Base-by-base conservation (phyloP, 768 basidiomycete genomes). In the Clavaria fumosa region DNA sequence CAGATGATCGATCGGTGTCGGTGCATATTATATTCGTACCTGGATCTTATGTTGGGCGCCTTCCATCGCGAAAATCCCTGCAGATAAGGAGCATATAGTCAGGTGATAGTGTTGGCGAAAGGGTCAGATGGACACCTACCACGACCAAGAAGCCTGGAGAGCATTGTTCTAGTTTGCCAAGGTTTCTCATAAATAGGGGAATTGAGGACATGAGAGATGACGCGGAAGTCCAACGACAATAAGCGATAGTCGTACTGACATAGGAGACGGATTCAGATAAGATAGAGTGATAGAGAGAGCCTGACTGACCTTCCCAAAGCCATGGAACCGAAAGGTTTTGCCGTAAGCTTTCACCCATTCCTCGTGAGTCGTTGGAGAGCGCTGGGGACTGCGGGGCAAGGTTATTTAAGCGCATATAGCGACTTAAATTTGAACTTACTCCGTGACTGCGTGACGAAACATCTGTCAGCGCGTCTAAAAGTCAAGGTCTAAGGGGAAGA, bases 21-120 rank as follows among this genome's bases (percentile, higher is more conserved):
- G n/a, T n/a, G n/a, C n/a, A n/a, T n/a, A 21, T 18, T 12, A 11
- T 28, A 19, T 51, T 30, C n/a, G n/a, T 46, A 61, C 61, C 48
- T 67, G 63, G 21, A 53, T 37, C 36, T 53, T 58, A 47, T 72
- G 71, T 44, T 66, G 66, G 0, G 49, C 43, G 5, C 70, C 71
- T 53, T 72, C 72, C 55, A 62, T 61, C 1, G 67, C 62, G 48
- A 70, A 68, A 5, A 72, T 57, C 14, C 70, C 70, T 67, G 34
- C 4, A 24, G 21, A 9, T 3, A 38, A 23, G 14, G 12, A 37
- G 22, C 7, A 37, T 17, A 7, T 7, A 43, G 14, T 35, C 23
- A 38, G 20, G n/a, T 34, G 22, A 36, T 38, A 11, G 23, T 23
- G 14, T 14, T 31, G 34, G 17, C 10, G 10, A 34, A n/a, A 18